Base-by-base conservation (phyloP, 2,329 filamentous ascomycete species). In the Madurella fahalii region DNA sequence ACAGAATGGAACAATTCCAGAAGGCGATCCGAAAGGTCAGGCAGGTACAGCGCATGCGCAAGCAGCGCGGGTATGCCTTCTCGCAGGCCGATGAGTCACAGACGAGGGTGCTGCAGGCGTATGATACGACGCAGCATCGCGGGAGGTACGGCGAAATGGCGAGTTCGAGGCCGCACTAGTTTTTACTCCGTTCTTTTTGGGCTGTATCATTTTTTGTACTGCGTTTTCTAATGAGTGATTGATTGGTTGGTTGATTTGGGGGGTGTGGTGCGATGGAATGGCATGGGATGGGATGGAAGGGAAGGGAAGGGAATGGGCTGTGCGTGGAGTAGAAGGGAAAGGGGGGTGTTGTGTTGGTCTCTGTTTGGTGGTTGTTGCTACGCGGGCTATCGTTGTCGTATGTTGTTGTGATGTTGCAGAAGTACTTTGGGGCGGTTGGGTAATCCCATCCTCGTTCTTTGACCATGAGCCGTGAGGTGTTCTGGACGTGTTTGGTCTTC, bases 1-100 rank as follows among this genome's bases (percentile, higher is more conserved):
- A 58, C 60, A 93, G 89, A 68, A 99, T 99, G 94, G 94, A 99
- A 68, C 94, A 99, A 74, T 99, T 99, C 79, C 94, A 99, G 75
- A 99, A 99, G 74, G 94, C 94, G 18, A 97, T 99, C 68, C 88
- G 94, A 66, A 99, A 99, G 75, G 94, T 99, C 50, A 85, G 94
- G 49, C 94, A 99, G 73, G 94, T 97, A 40, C 94, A 97, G 75
- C 89, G 94, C 61, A 99, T 97, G 94, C 90, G 94, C 69, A 99
- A 99, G 75, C 94, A 99, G 75, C 88, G 94, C 67, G 94, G 94
- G 34, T 99, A 99, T 69, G 94, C 94, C 58, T 99, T 99, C 74
- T 96, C 90, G 64, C 92, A 96, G 73, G 95, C 93, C 55, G 94
- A 99, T 69, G 94, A 99, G 72, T 90, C 87, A 65, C 94, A 97